Evolutionary conservation across 345 rosid species (phyloP).

Genomic region (Carallia brachiata): DNA sequence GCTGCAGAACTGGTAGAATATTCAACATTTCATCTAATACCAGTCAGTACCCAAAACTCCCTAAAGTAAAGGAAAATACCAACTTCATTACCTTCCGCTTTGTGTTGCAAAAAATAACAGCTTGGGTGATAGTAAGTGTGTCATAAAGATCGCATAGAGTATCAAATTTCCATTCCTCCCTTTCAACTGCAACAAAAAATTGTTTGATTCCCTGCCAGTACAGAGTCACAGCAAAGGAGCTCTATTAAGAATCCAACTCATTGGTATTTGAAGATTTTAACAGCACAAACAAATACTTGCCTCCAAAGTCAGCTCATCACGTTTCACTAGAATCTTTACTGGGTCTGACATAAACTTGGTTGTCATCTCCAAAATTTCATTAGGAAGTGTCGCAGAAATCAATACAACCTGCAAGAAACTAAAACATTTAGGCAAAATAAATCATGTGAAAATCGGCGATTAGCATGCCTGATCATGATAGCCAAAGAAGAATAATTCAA

Average conservation of each 20-base stretch:
- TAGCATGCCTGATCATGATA: no score
- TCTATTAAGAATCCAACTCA: conserved; percentile 1
- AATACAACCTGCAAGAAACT: conserved; percentile 56
- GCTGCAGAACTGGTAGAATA: neutral
- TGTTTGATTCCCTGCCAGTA: conserved; percentile 85
- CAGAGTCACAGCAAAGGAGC: conserved; percentile 11
- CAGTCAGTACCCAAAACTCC: neutral
- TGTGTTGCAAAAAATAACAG: conserved; percentile 98
- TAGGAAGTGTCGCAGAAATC: conserved; percentile 96
- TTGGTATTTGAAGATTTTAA: neutral
- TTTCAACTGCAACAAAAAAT: conserved; percentile 92
- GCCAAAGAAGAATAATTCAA: no score
- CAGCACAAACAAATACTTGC: conserved; percentile 29
- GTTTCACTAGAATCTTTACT: conserved; percentile 90
- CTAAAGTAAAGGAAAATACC: neutral
- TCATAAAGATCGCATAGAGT: conserved; percentile 94
- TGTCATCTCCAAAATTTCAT: conserved; percentile 95
- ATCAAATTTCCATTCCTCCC: conserved; percentile 98
- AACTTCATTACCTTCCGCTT: conserved; percentile 67
- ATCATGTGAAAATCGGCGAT: no score
- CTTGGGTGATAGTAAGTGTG: conserved; percentile 89
- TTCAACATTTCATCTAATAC: neutral
- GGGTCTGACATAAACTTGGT: conserved; percentile 96
- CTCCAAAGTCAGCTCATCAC: conserved; percentile 98
- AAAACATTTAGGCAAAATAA: neutral